Conservation (phyloP, 495 filamentous ascomycete genomes). For the Venustampulla echinocandica region DNA sequence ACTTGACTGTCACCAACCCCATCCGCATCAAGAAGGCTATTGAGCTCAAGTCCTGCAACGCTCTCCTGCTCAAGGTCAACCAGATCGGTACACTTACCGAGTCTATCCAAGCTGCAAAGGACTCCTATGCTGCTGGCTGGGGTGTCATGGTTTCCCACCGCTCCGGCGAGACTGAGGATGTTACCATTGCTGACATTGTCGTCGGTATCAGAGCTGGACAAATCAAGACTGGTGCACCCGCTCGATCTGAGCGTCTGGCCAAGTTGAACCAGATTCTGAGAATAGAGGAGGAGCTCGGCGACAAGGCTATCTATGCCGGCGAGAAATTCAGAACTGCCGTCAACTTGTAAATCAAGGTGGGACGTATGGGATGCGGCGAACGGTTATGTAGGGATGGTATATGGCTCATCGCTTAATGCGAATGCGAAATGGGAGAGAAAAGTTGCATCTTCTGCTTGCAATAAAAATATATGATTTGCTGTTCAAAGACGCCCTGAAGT, state of each 20-base stretch:
- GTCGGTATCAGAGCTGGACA: conserved; percentile 93
- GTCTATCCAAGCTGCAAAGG: conserved; percentile 99
- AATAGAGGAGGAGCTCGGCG: conserved; percentile 97
- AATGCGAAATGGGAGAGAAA: too few species aligned
- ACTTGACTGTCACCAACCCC: conserved; percentile 95
- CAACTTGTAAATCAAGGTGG: conserved; percentile 55
- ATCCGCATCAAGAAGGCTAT: conserved; percentile 99
- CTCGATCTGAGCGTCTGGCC: conserved; percentile 91
- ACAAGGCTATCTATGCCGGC: conserved; percentile 85
- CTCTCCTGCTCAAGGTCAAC: conserved; percentile 98
- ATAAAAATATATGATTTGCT: too few species aligned
- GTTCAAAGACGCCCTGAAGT: too few species aligned
- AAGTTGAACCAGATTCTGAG: conserved; percentile 99
- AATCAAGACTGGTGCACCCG: conserved; percentile 98
- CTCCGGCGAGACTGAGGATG: conserved; percentile 42
- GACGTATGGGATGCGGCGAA: background rate
- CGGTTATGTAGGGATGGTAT: background rate
- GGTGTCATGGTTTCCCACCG: conserved; percentile 99
- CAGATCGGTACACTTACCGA: conserved; percentile 98
- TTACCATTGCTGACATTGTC: conserved; percentile 96
- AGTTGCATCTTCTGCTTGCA: too few species aligned
- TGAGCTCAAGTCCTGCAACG: conserved; percentile 96
- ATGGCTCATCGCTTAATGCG: background rate
- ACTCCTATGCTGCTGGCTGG: conserved; percentile 94
- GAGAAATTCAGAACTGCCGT: conserved; percentile 82